Base-by-base conservation (phyloP, 192 early-diverging fungal genomes). In the Thamnidium elegans region DNA sequence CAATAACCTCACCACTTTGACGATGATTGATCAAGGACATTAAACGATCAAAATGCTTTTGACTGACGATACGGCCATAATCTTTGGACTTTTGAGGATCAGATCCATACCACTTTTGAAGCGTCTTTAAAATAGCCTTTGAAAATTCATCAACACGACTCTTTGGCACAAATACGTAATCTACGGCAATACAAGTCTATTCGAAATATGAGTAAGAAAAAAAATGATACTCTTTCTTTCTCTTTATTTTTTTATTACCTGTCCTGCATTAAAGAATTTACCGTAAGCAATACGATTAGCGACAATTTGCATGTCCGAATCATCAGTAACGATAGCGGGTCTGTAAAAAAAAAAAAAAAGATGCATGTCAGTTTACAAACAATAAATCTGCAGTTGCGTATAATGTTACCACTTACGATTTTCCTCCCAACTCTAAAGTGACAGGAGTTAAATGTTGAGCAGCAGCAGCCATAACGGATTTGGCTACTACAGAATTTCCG, bases 351-450 rank as follows among this genome's bases (percentile, higher is more conserved):
- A 47, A 23, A 44, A 48, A 63, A 55, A 55, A 31, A 30, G 13
- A 26, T 26, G 19, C 26, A 23, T 30, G 21, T 23, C 15, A 36
- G 20, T 65, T 51, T n/a, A 17, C 19, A 43, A 17, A 42, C 46
- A 54, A 44, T 7, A 21, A 48, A 42, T n/a, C n/a, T n/a, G n/a
- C n/a, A 50, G 17, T 17, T 10, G 7, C 0, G 19, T 2, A 23
- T 31, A 32, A 32, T 34, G 31, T 9, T 32, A 6, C 23, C 13
- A 62, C 61, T 69, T 60, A 82, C 80, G 75, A 80, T 74, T 99
- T 99, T 50, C 96, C 96, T 34, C 96, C 96, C 15, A 99, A 84
- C 74, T 97, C 96, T 36, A 99, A 83, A 36, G 92, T 87, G 8
- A 94, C 90, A n/a, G 89, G 87, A 4, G 94, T 90, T 45, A 95